Conservation (phyloP, 2,329 filamentous ascomycete species). For the Diplocarpon mali region DNA sequence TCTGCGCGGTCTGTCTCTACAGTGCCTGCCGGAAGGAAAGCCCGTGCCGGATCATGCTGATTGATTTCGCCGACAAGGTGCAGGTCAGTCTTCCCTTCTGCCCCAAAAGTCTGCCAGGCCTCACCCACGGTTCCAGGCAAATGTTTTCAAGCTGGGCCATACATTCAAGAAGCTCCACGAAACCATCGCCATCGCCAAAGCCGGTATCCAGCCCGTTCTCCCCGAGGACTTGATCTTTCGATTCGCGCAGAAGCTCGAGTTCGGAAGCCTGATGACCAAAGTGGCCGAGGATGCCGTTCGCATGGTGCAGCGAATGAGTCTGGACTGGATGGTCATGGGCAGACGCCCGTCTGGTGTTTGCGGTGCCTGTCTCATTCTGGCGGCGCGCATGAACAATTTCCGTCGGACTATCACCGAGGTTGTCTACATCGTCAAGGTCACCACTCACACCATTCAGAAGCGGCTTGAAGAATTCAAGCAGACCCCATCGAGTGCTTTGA, state of each 20-base stretch:
- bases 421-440: constrained; percentile 97
- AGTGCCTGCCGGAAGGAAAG: constrained; percentile 71
- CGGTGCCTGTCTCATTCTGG: constrained; percentile 87
- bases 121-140: constrained; percentile 42
- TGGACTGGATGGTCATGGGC: constrained; percentile 95
- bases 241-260: constrained; percentile 86
- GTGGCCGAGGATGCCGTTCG: constrained; percentile 82
- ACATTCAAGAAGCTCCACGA: constrained; percentile 78
- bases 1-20: constrained; percentile 86
- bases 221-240: constrained; percentile 85
- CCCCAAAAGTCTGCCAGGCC: constrained; percentile 6
- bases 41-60: constrained; percentile 80
- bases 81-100: constrained; percentile 30
- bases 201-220: constrained; percentile 57
- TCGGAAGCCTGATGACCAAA: constrained; percentile 67
- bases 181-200: constrained; percentile 57
- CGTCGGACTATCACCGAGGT: constrained; percentile 85
- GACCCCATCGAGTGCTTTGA: constrained; percentile 74
- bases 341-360: constrained; percentile 88
- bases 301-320: constrained; percentile 84
- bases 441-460: constrained; percentile 83
- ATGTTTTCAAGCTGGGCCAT: constrained; percentile 84
- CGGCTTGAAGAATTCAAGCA: constrained; percentile 85
- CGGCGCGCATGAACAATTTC: constrained; percentile 97
- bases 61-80: constrained; percentile 85